These are phyloP conservation scores for Hypoxylon sp. DNA, from an alignment of 2,329 filamentous ascomycete species.

Conservation along the genomic window DNA sequence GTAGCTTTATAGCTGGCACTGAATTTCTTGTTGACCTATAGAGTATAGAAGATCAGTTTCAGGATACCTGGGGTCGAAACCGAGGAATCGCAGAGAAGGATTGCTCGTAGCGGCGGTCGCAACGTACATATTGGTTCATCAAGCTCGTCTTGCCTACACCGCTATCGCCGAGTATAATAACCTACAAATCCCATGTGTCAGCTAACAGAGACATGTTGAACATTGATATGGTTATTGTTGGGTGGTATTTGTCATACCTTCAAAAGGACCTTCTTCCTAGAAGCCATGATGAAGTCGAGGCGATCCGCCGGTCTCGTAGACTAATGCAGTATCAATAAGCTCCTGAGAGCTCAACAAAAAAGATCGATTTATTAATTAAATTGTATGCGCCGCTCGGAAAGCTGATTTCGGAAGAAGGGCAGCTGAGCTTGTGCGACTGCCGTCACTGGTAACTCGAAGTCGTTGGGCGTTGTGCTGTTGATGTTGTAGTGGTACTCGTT, in stretches of 20 bases:
- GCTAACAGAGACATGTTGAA: neutral
- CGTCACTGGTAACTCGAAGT: slow-evolving; percentile 12
- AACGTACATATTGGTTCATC: slow-evolving; percentile 99
- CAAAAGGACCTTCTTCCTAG: slow-evolving; percentile 90
- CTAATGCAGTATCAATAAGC: neutral
- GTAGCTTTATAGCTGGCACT: slow-evolving; percentile 99
- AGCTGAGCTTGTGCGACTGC: slow-evolving; percentile 12
- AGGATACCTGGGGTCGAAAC: slow-evolving; percentile 2
- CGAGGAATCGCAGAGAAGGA: slow-evolving; percentile 17
- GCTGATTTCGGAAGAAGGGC: slow-evolving; percentile 1
- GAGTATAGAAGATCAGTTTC: slow-evolving; percentile 35
- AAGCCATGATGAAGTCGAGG: slow-evolving; percentile 71
- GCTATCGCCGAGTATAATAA: slow-evolving; percentile 98
- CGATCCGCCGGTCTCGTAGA: slow-evolving; percentile 19
- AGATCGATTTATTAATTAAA: slow-evolving; percentile 4
- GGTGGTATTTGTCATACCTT: slow-evolving; percentile 71
- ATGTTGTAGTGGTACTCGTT: slow-evolving; percentile 20
- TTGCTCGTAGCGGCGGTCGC: slow-evolving; percentile 26
- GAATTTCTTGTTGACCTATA: slow-evolving; percentile 99
- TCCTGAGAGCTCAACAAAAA: slow-evolving; percentile 8
- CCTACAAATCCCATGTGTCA: slow-evolving; percentile 66
- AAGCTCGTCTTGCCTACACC: slow-evolving; percentile 99
- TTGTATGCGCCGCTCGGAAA: slow-evolving; percentile 16
- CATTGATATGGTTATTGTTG: slow-evolving; percentile 22
- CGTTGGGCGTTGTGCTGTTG: slow-evolving; percentile 34